Evolutionary conservation across 768 basidiomycete species (phyloP), one percentile per base, ranked within the genome.

Genomic region (Mrakia hoshinonis): DNA sequence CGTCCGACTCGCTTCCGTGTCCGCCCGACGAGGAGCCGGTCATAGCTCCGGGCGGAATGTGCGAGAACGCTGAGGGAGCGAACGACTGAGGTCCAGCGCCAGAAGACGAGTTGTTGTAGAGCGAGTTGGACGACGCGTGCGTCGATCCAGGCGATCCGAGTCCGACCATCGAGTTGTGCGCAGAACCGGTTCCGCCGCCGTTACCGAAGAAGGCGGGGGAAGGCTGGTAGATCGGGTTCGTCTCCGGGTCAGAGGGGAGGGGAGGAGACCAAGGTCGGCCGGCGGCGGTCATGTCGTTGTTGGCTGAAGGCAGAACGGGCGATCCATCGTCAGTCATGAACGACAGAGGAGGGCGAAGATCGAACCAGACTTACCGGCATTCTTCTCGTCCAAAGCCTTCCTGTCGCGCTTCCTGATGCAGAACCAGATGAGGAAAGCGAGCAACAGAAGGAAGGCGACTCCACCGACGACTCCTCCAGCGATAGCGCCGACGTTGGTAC

Each of bases 381-480:
- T 34, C 3, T 65, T 65, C 48, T 69, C 68, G 22, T 39, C 60
- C 26, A 39, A 11, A 13, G 67, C 67, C 51, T 73, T 68, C 38
- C 74, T 74, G 46, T 73, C 67, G 24, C 71, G 74, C 29, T 70
- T 63, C 48, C 75, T 69, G 64, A 74, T 73, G 70, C 77, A 76
- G 75, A 78, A 78, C 74, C 76, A 76, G 29, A 77, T 46, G 10
- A 79, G 72, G 0, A 67, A 68, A 26, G 72, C 74, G 18, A 78
- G 68, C 24, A 77, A 43, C 1, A 76, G 73, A 0, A 77, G 69
- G 58, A 74, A 78, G 10, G 70, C 77, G 4, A 79, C 66, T 43
- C 79, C 79, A 13, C 79, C 79, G 6, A 79, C 73, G n/a, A 78
- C 79, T 49, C 77, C 78, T 34, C 79, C 79, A 34, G 75, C 79